phyloP scores from a whole-genome alignment of 2,329 filamentous ascomycete genomes.

The Ophiobolus disseminans region DNA sequence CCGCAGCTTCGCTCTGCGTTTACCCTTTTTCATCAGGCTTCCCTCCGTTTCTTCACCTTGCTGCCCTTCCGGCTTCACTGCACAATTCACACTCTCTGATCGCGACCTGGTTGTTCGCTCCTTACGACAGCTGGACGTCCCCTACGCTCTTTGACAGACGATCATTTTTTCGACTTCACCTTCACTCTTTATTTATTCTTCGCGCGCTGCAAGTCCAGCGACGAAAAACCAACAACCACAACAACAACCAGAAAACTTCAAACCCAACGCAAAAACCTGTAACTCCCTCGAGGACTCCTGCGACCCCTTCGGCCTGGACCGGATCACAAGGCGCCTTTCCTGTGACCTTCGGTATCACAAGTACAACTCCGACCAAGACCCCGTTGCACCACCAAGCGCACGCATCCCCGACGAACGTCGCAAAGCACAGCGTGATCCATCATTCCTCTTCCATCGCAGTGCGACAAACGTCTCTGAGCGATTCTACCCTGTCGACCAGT shows the following conservation, averaged over 20 bases:
- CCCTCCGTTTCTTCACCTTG: slow-evolving; percentile 35
- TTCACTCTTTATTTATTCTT: slow-evolving; percentile 23
- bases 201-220: slow-evolving; percentile 37
- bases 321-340: slow-evolving; percentile 18
- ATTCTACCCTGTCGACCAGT: slow-evolving; percentile 21
- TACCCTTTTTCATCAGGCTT: slow-evolving; percentile 34
- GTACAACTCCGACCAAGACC: slow-evolving; percentile 31
- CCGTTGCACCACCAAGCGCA: slow-evolving; percentile 35
- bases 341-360: slow-evolving; percentile 37
- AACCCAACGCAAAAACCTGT: not conserved
- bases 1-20: slow-evolving; percentile 20
- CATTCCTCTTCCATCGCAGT: slow-evolving; percentile 29
- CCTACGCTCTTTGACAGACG: slow-evolving; percentile 49
- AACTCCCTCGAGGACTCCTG: slow-evolving; percentile 13
- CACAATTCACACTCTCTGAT: slow-evolving; percentile 35
- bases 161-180: slow-evolving; percentile 24
- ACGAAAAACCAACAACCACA: slow-evolving; percentile 24
- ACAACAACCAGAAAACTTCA: slow-evolving; percentile 19
- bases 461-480: slow-evolving; percentile 27
- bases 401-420: slow-evolving; percentile 30
- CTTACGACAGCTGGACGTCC: slow-evolving; percentile 47
- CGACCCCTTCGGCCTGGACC: slow-evolving; percentile 10
- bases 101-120: slow-evolving; percentile 49
- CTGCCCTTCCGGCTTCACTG: slow-evolving; percentile 33
- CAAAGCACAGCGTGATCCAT: slow-evolving; percentile 31